Conservation (phyloP, 176 grass and related monocot genomes). For the Hsuehochloa calcarea region DNA sequence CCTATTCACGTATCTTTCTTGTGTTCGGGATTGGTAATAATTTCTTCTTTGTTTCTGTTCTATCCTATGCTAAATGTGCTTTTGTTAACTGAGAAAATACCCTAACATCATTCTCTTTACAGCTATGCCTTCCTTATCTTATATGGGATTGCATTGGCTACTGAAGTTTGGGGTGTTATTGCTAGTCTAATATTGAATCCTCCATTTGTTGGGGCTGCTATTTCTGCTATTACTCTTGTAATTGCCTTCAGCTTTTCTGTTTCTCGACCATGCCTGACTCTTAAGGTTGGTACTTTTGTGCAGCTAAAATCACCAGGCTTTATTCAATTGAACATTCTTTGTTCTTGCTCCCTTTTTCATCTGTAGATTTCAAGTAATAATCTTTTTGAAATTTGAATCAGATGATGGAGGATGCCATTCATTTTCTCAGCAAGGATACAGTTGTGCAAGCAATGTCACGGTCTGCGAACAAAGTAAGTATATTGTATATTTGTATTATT, state of each 20-base stretch:
- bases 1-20: slow-evolving; percentile 9
- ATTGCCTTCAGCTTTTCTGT: slow-evolving; percentile 95
- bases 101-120: slow-evolving; percentile 40
- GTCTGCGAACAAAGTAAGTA: slow-evolving; percentile 83
- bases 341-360: slow-evolving; percentile 13
- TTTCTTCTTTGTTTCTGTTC: slow-evolving; percentile 23
- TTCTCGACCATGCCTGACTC: slow-evolving; percentile 81
- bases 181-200: slow-evolving; percentile 89
- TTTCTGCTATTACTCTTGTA: slow-evolving; percentile 89
- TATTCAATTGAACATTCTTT: slow-evolving; percentile 26
- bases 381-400: slow-evolving; percentile 36
- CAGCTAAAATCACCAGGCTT: slow-evolving; percentile 9
- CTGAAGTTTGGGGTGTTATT: slow-evolving; percentile 95
- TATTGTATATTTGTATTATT: slow-evolving; percentile 8
- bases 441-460: slow-evolving; percentile 96
- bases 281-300: slow-evolving; percentile 69
- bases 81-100: slow-evolving; percentile 26
- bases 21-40: slow-evolving; percentile 11
- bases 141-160: slow-evolving; percentile 88
- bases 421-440: slow-evolving; percentile 96
- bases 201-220: slow-evolving; percentile 83
- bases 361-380: slow-evolving; percentile 13
- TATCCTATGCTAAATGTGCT: slow-evolving; percentile 26
- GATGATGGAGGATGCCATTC: slow-evolving; percentile 99
- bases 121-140: slow-evolving; percentile 94